phyloP scores from a whole-genome alignment of 495 filamentous ascomycete genomes.

The Eremomyces bilateralis region DNA sequence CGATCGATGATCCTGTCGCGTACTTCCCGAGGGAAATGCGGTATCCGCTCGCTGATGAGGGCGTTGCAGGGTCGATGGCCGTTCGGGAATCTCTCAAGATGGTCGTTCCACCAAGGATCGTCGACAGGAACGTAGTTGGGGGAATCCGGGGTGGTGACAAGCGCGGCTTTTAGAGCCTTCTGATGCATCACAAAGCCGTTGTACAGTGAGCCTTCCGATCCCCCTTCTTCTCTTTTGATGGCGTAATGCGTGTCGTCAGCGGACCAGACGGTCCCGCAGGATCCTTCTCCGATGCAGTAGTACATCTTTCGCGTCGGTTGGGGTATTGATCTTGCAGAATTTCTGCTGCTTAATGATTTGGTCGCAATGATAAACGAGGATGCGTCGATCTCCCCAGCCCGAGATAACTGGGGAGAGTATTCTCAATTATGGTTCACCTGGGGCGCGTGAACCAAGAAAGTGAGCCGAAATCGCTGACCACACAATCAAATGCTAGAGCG shows the following conservation, averaged over 20 bases:
- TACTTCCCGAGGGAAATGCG: slow-evolving; percentile 12
- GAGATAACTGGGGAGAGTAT: no score
- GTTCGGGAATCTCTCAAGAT: neutral
- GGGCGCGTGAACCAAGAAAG: no score
- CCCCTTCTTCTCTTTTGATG: neutral
- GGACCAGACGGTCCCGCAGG: neutral
- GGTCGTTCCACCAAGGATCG: neutral
- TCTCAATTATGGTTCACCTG: no score
- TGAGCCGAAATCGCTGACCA: no score
- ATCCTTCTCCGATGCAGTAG: neutral
- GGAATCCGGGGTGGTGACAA: neutral
- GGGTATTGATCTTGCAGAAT: no score
- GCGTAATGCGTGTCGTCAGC: neutral
- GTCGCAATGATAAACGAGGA: no score
- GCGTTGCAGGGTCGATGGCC: slow-evolving; percentile 7
- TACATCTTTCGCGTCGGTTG: no score
- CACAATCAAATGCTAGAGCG: no score
- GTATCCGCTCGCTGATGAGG: slow-evolving; percentile 22
- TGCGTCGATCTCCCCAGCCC: no score
- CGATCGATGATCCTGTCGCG: slow-evolving; percentile 15
- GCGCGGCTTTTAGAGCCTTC: neutral
- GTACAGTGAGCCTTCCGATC: neutral
- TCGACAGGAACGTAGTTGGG: neutral
- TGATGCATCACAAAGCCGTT: neutral
- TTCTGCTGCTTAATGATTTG: no score